A percentile compares a stretch with the other conserved stretches of the same genome.
Evolutionary conservation across 805 yeast species (phyloP).

Genomic region (Ogataea saltuana): DNA sequence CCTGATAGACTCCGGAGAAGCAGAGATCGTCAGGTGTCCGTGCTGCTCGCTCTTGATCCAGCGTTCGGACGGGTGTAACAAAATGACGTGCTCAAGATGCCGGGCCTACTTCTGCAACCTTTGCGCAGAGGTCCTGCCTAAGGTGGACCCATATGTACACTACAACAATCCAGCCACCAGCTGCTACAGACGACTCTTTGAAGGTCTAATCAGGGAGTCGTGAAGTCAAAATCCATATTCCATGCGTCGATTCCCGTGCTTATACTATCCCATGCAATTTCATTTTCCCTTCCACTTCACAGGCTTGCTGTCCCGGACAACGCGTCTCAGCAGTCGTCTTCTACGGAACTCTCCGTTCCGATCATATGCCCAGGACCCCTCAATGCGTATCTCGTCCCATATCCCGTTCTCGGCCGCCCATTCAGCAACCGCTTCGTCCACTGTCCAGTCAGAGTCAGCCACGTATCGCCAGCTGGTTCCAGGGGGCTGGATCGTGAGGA

Average conservation of each 20-base stretch:
- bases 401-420: slow-evolving; percentile 56
- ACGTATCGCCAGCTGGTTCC: slow-evolving; percentile 67
- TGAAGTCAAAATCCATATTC: too few relatives aligned
- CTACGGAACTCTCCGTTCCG: slow-evolving; percentile 53
- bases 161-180: slow-evolving; percentile 41
- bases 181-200: slow-evolving; percentile 54
- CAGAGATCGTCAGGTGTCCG: slow-evolving; percentile 53
- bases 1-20: slow-evolving; percentile 42
- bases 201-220: slow-evolving; percentile 46
- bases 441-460: slow-evolving; percentile 58
- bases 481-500: slow-evolving; percentile 67
- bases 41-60: slow-evolving; percentile 50
- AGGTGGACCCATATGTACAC: slow-evolving; percentile 52
- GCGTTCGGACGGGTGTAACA: slow-evolving; percentile 63
- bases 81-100: slow-evolving; percentile 58
- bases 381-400: slow-evolving; percentile 31
- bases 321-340: slow-evolving; percentile 55
- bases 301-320: slow-evolving; percentile 46
- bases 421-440: slow-evolving; percentile 52
- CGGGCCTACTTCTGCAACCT: slow-evolving; percentile 51
- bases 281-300: neutral
- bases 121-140: slow-evolving; percentile 46
- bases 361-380: slow-evolving; percentile 53
- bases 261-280: too few relatives aligned
- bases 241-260: too few relatives aligned